phyloP scores from a whole-genome alignment of 768 basidiomycete species.

The Termitomyces sp. region DNA sequence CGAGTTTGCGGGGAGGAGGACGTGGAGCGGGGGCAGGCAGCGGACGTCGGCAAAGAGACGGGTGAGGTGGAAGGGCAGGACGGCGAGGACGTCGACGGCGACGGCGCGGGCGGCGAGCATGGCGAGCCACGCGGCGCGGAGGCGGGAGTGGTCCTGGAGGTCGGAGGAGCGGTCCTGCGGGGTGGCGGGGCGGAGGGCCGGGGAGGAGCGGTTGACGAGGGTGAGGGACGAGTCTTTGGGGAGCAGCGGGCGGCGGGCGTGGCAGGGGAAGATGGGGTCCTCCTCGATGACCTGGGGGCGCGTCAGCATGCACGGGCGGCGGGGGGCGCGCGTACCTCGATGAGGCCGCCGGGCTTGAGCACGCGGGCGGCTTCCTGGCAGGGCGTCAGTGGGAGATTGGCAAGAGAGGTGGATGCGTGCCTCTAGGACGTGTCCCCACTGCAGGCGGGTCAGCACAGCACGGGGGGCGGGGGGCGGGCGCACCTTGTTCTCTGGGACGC shows the following conservation, averaged over 20 bases:
- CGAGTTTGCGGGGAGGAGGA: slow-evolving; percentile 54
- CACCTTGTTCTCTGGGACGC: slow-evolving; percentile 69
- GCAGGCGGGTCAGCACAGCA: not conserved
- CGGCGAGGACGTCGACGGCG: slow-evolving; percentile 43
- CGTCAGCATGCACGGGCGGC: not conserved
- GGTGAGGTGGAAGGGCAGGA: slow-evolving; percentile 65
- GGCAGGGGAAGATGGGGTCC: slow-evolving; percentile 64
- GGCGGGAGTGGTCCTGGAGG: slow-evolving; percentile 56
- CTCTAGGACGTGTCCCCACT: slow-evolving; percentile 68
- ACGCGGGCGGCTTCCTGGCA: slow-evolving; percentile 63
- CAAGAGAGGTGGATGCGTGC: slow-evolving; percentile 20
- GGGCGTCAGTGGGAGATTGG: slow-evolving; percentile 5
- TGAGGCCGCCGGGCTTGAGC: slow-evolving; percentile 51
- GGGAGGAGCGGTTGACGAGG: not conserved
- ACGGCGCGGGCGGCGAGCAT: slow-evolving; percentile 61
- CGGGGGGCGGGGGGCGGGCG: not conserved
- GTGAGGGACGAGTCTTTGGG: slow-evolving; percentile 7
- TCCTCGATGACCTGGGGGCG: slow-evolving; percentile 65
- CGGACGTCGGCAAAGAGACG: slow-evolving; percentile 48
- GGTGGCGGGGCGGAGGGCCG: slow-evolving; percentile 11
- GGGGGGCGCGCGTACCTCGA: slow-evolving; percentile 50
- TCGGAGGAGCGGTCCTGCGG: slow-evolving; percentile 20
- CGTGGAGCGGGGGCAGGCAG: slow-evolving; percentile 39
- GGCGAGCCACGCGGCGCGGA: slow-evolving; percentile 61
- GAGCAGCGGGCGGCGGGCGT: slow-evolving; percentile 15